These are phyloP conservation scores for Blastobotrys indianensis DNA, from an alignment of 1,139 yeast species.

Conservation along the genomic window DNA sequence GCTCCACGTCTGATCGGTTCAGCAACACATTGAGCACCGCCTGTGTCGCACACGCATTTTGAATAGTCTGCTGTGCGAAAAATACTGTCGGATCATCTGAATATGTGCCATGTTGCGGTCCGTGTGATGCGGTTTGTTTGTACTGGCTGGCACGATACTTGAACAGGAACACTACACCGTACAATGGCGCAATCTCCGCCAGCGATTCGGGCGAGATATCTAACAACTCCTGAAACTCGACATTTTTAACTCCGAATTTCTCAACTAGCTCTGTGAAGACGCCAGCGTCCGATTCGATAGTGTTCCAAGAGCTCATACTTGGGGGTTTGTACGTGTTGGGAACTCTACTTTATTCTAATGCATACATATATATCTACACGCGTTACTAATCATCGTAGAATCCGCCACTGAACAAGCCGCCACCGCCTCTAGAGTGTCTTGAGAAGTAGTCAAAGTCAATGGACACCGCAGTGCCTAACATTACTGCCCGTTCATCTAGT, in stretches of 20 bases:
- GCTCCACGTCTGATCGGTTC: constrained; percentile 38
- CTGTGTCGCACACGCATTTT: constrained; percentile 74
- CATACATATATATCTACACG: not conserved
- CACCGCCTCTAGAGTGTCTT: constrained; percentile 59
- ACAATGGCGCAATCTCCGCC: constrained; percentile 37
- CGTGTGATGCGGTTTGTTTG: constrained; percentile 6
- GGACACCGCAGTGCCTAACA: constrained; percentile 82
- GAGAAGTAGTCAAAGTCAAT: constrained; percentile 95
- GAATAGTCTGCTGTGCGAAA: constrained; percentile 62
- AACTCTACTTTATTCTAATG: no score
- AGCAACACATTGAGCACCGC: constrained; percentile 60
- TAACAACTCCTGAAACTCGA: constrained; percentile 57
- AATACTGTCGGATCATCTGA: constrained; percentile 36
- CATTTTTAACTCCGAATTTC: constrained; percentile 48
- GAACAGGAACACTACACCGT: constrained; percentile 62
- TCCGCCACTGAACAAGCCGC: constrained; percentile 26
- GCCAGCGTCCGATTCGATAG: constrained; percentile 72
- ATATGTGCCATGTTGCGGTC: constrained; percentile 44
- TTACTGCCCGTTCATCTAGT: constrained; percentile 76
- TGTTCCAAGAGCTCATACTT: constrained; percentile 48
- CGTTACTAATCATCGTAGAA: constrained; percentile 37
- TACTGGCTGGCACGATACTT: constrained; percentile 44
- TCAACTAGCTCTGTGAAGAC: constrained; percentile 63
- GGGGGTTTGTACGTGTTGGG: constrained; percentile 4
- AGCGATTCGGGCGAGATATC: constrained; percentile 49